These are phyloP conservation scores for Picocystis sp. DNA, from an alignment of 163 green algal species.

Conservation along the genomic window DNA sequence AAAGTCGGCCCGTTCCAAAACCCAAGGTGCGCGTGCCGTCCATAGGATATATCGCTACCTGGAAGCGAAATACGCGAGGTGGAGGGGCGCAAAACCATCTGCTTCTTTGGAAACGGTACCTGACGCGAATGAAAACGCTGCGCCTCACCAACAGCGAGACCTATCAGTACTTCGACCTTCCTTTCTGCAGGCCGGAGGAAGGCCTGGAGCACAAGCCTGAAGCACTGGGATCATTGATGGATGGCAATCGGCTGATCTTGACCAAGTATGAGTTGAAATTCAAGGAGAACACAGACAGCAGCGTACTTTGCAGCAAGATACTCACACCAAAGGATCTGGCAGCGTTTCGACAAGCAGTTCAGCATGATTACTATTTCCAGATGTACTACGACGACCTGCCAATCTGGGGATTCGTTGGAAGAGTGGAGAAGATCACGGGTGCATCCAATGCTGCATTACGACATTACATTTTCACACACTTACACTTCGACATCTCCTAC, in stretches of 20 bases:
- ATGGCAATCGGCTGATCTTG: slow-evolving; percentile 54
- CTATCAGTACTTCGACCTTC: slow-evolving; percentile 91
- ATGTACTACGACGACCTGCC: slow-evolving; percentile 95
- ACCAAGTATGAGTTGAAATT: slow-evolving; percentile 79
- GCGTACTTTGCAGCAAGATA: slow-evolving; percentile 61
- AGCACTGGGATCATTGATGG: slow-evolving; percentile 57
- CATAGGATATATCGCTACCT: not conserved
- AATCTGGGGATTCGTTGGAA: slow-evolving; percentile 86
- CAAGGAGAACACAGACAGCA: slow-evolving; percentile 53
- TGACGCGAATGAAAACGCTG: slow-evolving; percentile 8
- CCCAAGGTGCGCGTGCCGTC: slow-evolving; percentile 23
- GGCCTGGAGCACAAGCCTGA: slow-evolving; percentile 62
- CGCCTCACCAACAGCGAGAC: slow-evolving; percentile 50
- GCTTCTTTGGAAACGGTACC: not conserved
- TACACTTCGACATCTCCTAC: slow-evolving; percentile 92
- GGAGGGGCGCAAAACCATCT: not conserved
- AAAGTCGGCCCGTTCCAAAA: slow-evolving; percentile 60
- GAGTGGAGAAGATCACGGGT: slow-evolving; percentile 33
- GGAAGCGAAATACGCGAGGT: not conserved
- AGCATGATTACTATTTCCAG: slow-evolving; percentile 95
- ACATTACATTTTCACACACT: slow-evolving; percentile 81
- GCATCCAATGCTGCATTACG: not conserved
- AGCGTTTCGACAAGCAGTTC: slow-evolving; percentile 63
- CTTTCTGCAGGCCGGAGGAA: slow-evolving; percentile 69
- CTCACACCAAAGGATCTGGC: slow-evolving; percentile 50